These are phyloP conservation scores for Lithospermum erythrorhizon DNA, from an alignment of 257 asterid species.

Conservation along the genomic window DNA sequence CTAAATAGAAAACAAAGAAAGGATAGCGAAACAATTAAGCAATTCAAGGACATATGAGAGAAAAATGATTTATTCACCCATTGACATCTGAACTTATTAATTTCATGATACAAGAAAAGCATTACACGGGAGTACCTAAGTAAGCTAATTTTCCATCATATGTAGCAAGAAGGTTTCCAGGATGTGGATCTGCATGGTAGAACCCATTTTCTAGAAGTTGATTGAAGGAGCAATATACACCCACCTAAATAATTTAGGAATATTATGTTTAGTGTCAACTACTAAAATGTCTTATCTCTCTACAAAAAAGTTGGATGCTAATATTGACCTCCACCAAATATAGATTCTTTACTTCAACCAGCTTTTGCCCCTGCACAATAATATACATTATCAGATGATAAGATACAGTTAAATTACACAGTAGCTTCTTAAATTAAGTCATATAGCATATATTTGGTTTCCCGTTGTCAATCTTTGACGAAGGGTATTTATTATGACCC, in stretches of 20 bases:
- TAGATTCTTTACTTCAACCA: slow-evolving; percentile 75
- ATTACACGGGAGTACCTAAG: slow-evolving; percentile 43
- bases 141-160: slow-evolving; percentile 89
- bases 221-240: slow-evolving; percentile 96
- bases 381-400: neutral
- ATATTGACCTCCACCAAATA: slow-evolving; percentile 82
- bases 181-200: slow-evolving; percentile 99
- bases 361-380: slow-evolving; percentile 74
- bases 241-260: slow-evolving; percentile 44
- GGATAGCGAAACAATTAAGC: neutral
- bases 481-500: too few relatives aligned
- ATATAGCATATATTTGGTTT: too few relatives aligned
- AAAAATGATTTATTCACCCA: neutral
- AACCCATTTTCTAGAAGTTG: slow-evolving; percentile 94
- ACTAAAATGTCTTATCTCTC: neutral
- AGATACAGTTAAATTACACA: too few relatives aligned
- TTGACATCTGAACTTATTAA: neutral
- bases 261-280: neutral
- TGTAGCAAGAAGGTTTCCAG: slow-evolving; percentile 92
- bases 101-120: slow-evolving; percentile 9
- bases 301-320: slow-evolving; percentile 2
- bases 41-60: neutral
- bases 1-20: neutral
- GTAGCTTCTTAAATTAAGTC: too few relatives aligned
- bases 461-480: too few relatives aligned